These are phyloP conservation scores for Cladosporium sp. DNA, from an alignment of 2,329 filamentous ascomycete genomes.

Conservation along the genomic window DNA sequence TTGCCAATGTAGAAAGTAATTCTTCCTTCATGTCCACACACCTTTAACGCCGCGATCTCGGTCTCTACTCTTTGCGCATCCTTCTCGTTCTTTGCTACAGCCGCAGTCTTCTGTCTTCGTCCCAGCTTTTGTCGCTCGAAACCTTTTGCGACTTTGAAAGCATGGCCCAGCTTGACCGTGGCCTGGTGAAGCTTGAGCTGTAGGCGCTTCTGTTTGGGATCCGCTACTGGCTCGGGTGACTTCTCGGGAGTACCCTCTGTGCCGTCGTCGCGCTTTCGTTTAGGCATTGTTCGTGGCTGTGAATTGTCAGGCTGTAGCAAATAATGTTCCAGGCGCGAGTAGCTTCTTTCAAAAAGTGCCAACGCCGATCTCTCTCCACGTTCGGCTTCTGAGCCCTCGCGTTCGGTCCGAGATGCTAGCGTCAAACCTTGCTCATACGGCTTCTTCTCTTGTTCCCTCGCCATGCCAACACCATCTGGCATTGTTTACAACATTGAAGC, in stretches of 20 bases:
- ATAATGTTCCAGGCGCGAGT: constrained; percentile 1
- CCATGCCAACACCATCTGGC: no score
- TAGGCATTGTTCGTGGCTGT: constrained; percentile 27
- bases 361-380: constrained; percentile 7
- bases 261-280: constrained; percentile 33
- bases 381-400: constrained; percentile 2
- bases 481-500: no score
- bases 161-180: constrained; percentile 62
- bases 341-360: constrained; percentile 14
- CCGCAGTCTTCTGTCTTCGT: constrained; percentile 60
- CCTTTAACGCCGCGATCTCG: constrained; percentile 61
- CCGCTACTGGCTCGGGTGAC: constrained; percentile 19
- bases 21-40: constrained; percentile 28
- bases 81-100: constrained; percentile 44
- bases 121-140: constrained; percentile 76
- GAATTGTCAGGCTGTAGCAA: neutral
- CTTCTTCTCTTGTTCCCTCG: no score
- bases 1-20: neutral
- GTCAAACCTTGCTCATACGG: neutral
- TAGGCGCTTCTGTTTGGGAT: constrained; percentile 44
- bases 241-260: constrained; percentile 20
- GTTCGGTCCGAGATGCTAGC: constrained; percentile 2
- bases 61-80: constrained; percentile 62
- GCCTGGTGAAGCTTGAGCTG: constrained; percentile 55
- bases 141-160: constrained; percentile 71